Percentiles rank a stretch among this genome's conserved stretches.
Evolutionary conservation across 495 filamentous ascomycete genomes (phyloP).

Genomic region (Penicillium cataractarum): DNA sequence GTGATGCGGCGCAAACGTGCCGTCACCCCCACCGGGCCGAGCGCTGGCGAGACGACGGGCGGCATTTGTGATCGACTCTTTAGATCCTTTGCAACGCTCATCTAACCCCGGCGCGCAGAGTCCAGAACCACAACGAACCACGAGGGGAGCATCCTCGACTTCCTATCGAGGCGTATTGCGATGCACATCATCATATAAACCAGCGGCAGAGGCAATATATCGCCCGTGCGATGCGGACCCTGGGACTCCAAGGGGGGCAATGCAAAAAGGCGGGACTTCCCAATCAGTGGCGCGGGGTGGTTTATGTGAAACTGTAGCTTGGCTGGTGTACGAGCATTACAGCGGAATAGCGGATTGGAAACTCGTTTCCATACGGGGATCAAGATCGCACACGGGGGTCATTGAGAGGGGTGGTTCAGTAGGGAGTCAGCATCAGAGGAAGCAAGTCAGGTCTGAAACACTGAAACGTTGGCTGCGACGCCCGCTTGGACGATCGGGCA

Average conservation of each 20-base stretch:
- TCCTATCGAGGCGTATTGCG: neutral
- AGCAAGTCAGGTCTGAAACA: slow-evolving; percentile 8
- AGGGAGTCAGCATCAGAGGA: neutral
- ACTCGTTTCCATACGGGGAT: neutral
- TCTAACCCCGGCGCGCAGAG: neutral
- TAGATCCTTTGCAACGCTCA: neutral
- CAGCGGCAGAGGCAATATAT: slow-evolving; percentile 7
- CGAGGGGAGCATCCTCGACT: neutral
- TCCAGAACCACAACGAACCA: slow-evolving; percentile 1
- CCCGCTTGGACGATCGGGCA: slow-evolving; percentile 2
- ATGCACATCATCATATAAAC: slow-evolving; percentile 3
- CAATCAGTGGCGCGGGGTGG: neutral
- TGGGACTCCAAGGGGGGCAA: neutral
- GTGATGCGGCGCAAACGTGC: neutral
- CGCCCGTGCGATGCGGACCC: neutral
- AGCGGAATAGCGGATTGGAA: neutral
- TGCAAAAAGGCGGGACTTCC: neutral
- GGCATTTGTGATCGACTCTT: slow-evolving; percentile 11
- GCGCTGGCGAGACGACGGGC: neutral
- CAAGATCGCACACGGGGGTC: neutral
- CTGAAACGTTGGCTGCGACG: slow-evolving; percentile 16
- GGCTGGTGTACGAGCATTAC: slow-evolving; percentile 1
- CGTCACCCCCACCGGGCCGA: slow-evolving; percentile 7
- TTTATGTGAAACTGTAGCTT: slow-evolving; percentile 9
- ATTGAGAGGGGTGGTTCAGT: neutral